These are phyloP conservation scores for Xylaria castorea DNA, from an alignment of 495 filamentous ascomycete species.

Conservation along the genomic window DNA sequence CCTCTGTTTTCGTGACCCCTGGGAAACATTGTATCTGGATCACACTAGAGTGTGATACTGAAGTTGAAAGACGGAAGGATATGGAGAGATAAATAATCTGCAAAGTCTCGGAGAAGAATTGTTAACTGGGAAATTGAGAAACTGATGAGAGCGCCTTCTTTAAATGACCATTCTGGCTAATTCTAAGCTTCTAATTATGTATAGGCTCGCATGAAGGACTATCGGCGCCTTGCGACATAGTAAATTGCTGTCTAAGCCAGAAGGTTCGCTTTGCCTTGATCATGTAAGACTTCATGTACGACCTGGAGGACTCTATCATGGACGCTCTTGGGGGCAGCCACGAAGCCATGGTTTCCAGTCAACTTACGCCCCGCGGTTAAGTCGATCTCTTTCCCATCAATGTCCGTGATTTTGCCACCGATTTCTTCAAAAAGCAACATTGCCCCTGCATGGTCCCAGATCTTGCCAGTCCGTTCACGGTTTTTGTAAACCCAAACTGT, in stretches of 20 bases:
- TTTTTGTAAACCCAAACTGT: slow-evolving; percentile 67
- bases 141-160: not conserved
- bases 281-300: slow-evolving; percentile 43
- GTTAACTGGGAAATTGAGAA: not conserved
- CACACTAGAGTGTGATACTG: too few relatives aligned
- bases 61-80: too few relatives aligned
- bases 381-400: slow-evolving; percentile 57
- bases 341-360: slow-evolving; percentile 56
- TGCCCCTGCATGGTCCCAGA: slow-evolving; percentile 77
- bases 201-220: not conserved
- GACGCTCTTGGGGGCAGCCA: slow-evolving; percentile 48
- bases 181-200: not conserved
- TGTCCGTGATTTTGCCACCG: slow-evolving; percentile 68
- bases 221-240: not conserved
- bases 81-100: not conserved
- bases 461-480: slow-evolving; percentile 60
- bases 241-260: slow-evolving; percentile 28
- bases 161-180: not conserved
- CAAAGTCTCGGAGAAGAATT: not conserved
- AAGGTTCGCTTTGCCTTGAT: slow-evolving; percentile 42
- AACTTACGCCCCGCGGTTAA: slow-evolving; percentile 49
- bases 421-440: slow-evolving; percentile 72
- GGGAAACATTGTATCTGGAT: too few relatives aligned
- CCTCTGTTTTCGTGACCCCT: too few relatives aligned
- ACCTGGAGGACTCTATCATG: slow-evolving; percentile 46